Conservation (phyloP, 208 protist species). For the Leishmania aethiopica region DNA sequence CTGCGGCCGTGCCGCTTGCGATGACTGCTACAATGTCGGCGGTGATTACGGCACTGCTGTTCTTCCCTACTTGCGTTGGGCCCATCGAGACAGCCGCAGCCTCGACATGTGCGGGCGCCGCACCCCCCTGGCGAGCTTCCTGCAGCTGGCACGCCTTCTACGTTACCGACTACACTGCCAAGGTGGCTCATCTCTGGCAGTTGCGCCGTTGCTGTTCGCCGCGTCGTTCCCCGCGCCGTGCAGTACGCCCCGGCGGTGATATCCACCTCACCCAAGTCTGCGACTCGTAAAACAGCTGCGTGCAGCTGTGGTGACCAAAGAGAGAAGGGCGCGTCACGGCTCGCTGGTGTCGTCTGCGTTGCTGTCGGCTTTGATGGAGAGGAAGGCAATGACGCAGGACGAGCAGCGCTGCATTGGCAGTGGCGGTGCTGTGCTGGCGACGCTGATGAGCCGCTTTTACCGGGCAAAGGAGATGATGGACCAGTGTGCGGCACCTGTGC, state of each 20-base stretch:
- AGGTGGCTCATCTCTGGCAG: slow-evolving; percentile 14
- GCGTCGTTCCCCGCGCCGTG: slow-evolving; percentile 10
- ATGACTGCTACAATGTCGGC: background rate
- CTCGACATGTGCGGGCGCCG: background rate
- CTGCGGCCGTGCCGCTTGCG: background rate
- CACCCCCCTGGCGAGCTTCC: background rate
- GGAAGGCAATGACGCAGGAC: background rate
- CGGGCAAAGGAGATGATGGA: background rate
- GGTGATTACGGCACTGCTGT: background rate
- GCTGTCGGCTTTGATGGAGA: background rate
- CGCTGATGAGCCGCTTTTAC: background rate
- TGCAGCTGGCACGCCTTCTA: background rate
- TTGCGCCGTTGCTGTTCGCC: slow-evolving; percentile 16
- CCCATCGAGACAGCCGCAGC: background rate
- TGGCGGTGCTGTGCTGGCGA: background rate
- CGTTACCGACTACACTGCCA: background rate
- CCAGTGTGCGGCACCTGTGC: background rate
- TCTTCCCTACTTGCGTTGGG: background rate
- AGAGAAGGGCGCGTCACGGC: background rate
- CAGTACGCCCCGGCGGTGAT: slow-evolving; percentile 49
- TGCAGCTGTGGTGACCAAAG: slow-evolving; percentile 23
- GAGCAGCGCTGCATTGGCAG: background rate
- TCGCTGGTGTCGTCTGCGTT: background rate
- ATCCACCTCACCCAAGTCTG: slow-evolving; percentile 56
- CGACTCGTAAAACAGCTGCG: slow-evolving; percentile 35